Conservation (phyloP, 2,329 filamentous ascomycete genomes). For the Ceratocystis papillata region DNA sequence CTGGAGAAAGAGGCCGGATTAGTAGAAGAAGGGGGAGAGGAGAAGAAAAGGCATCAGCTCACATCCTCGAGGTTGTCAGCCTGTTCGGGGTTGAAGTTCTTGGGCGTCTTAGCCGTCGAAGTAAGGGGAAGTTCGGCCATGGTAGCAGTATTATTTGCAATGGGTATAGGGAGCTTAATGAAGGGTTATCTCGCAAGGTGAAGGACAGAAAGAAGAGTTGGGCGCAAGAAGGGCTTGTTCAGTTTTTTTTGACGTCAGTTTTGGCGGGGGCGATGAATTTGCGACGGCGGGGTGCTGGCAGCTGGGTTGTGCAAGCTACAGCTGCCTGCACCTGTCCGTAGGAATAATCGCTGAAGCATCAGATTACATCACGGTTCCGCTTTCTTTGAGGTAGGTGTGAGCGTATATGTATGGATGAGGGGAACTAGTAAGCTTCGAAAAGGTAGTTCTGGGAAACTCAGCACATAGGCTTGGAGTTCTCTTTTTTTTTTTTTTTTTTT, state of each 20-base stretch:
- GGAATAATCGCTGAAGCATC: neutral
- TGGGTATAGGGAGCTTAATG: neutral
- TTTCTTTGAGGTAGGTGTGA: no score
- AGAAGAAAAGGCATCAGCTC: constrained; percentile 30
- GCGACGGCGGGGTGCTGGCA: constrained; percentile 17
- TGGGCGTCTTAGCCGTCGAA: constrained; percentile 19
- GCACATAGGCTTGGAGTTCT: no score
- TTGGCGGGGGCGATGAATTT: constrained; percentile 19
- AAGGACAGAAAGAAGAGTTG: neutral
- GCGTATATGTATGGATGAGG: no score
- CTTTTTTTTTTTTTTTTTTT: no score
- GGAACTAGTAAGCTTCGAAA: no score
- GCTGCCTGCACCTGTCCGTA: neutral
- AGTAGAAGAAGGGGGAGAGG: constrained; percentile 5
- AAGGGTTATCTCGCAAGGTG: neutral
- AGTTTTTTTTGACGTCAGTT: constrained; percentile 18
- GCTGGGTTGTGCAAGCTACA: neutral
- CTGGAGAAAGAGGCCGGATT: constrained; percentile 35
- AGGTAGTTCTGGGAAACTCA: no score
- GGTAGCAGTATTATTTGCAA: neutral
- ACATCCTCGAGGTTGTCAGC: constrained; percentile 47
- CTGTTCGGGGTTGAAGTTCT: constrained; percentile 45
- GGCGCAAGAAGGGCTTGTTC: constrained; percentile 2
- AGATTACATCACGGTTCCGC: no score
- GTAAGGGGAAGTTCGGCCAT: constrained; percentile 22